Base-by-base conservation (phyloP, 2,329 filamentous ascomycete species). In the Cladosporium sp. region DNA sequence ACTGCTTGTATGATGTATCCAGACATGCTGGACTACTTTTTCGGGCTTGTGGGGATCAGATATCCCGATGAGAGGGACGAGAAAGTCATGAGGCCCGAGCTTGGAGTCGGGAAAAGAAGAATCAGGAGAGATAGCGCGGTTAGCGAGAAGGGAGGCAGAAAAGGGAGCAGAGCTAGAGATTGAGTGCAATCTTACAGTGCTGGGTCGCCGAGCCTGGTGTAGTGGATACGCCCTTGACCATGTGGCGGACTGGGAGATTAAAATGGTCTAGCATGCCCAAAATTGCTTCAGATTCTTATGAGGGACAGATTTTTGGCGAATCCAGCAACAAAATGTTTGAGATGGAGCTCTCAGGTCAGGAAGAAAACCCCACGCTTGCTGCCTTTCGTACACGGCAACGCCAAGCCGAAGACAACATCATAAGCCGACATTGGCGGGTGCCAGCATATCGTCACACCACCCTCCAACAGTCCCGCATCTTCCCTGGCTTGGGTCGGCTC, bases 11-110 rank as follows among this genome's bases (percentile, higher is more conserved):
- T 88, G 60, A 79, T 83, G 49, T 92, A 91, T 60, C 88, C 87
- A 4, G 85, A 90, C 64, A 83, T 91, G n/a, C 73, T 92, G 49
- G 84, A 89, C 68, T 89, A 91, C 68, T 91, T 86, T 64, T 91
- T 85, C 68, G 76, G 81, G 53, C 73, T 90, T 32, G 84, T 90
- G 30, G 80, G 84, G 49, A 66, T 89, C 52, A 79, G 74, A 18
- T 68, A 88, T 4, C 86, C 87, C 0, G 70, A 70, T 36, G 84
- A 89, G 51, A 56, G 63, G 13, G 67, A 69, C 20, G 57, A 63
- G 13, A 60, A 61, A 32, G 68, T 75, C 1, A 42, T 61, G 12
- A 64, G 70, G 44, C 71, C 71, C 3, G 43, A 54, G 12, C 62
- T 64, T 48, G 63, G 12, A 52, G 29, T 17, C 24, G 30, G 43